phyloP scores from a whole-genome alignment of 768 basidiomycete genomes.

The Boletus speciosus region DNA sequence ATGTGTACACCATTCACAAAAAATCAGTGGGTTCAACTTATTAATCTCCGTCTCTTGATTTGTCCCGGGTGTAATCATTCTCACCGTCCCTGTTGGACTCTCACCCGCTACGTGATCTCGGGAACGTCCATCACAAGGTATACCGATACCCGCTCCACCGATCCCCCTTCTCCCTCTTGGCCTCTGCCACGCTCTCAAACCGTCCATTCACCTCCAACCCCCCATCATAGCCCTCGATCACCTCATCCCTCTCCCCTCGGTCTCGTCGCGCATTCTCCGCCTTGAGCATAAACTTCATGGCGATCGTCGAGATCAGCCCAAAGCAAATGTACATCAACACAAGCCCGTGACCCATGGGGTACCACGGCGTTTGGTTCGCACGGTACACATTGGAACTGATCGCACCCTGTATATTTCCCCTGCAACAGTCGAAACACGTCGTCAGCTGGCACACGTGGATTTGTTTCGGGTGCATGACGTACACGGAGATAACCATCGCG shows the following conservation, averaged over 20 bases:
- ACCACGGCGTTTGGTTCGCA: slow-evolving; percentile 63
- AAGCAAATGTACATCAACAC: slow-evolving; percentile 71
- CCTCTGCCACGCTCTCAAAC: slow-evolving; percentile 57
- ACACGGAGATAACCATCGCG: slow-evolving; percentile 68
- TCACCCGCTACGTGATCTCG: no score
- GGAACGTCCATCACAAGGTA: slow-evolving; percentile 38
- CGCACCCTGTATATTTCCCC: slow-evolving; percentile 74
- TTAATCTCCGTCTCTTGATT: not conserved
- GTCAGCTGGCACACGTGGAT: not conserved
- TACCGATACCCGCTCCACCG: slow-evolving; percentile 76
- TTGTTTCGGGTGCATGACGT: slow-evolving; percentile 15
- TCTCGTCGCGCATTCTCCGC: slow-evolving; percentile 65
- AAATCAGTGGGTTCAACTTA: no score
- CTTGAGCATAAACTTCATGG: slow-evolving; percentile 42
- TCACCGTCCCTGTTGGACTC: no score
- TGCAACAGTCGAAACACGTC: slow-evolving; percentile 16
- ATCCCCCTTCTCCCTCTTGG: slow-evolving; percentile 69
- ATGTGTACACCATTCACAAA: no score
- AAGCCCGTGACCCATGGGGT: slow-evolving; percentile 55
- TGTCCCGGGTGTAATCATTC: not conserved
- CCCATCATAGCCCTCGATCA: slow-evolving; percentile 43
- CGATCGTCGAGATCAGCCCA: slow-evolving; percentile 48
- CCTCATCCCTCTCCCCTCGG: slow-evolving; percentile 64
- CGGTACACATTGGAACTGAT: slow-evolving; percentile 79
- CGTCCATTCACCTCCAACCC: slow-evolving; percentile 51